Base-by-base conservation (phyloP, 495 filamentous ascomycete genomes). In the Penicillium lividum region DNA sequence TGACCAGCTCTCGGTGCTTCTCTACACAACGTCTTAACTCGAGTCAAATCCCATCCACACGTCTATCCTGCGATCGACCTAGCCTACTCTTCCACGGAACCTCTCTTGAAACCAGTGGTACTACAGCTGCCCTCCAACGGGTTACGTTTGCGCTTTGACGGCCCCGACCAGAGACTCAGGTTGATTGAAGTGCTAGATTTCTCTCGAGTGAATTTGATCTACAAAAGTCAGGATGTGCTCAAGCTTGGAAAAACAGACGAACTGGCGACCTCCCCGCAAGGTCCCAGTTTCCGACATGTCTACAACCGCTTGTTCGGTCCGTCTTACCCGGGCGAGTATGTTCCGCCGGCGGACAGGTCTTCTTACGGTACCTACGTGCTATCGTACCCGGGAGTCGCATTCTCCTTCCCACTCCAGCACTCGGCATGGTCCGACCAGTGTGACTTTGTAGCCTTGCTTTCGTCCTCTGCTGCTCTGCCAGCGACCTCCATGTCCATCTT, bases 151-250 rank as follows among this genome's bases (percentile, higher is more conserved):
- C 90, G 89, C 28, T 98, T 98, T 64, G 94, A 98, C 67, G 94
- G 93, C 0, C 86, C 91, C 3, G 92, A 97, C 64, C 94, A 98
- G 73, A 83, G 93, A 43, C 78, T 98, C 15, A 88, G 94, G 1
- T 72, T 98, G 50, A 90, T 98, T 66, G 94, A 98, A 71, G 82
- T 97, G 18, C 73, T 90, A 22, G 92, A 98, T 68, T 98, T 98
- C 60, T 84, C 88, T n/a, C 93, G 92, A 68, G 89, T 84, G 36
- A 82, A 84, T 33, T 82, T 97, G 43, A 83, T 85, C 31, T 91
- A 97, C 73, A 93, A 96, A 70, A 86, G 88, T 55, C 88, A 88
- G 34, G 93, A 97, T 55, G 83, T 98, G 40, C 74, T 90, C 49
- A 91, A 91, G 59, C 79, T 82, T 0, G 68, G 74, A 25, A 81